Evolutionary conservation across 1,284 basidiomycete species (phyloP), one percentile per base, ranked within the genome.

Genomic region (Austropuccinia psidii): DNA sequence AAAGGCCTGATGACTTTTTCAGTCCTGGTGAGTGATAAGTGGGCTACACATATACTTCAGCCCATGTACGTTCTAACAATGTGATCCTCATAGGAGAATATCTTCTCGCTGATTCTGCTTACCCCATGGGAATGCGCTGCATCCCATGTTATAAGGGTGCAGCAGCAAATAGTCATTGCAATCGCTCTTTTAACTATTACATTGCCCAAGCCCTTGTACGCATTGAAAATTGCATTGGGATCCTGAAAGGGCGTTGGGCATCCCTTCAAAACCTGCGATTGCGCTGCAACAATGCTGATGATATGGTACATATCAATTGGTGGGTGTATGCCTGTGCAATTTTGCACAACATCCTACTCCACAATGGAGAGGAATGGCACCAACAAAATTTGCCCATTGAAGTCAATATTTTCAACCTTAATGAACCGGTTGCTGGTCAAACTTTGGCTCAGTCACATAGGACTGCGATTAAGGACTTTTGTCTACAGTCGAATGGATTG

Each of bases 221-320:
- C 11, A 67, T 52, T 9, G 50, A 54, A 31, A 47, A 67, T n/a
- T 37, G 45, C 6, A 67, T 67, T 27, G 65, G 65, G 13, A 54
- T 66, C 19, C 50, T 66, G 13, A 66, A 66, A 41, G 64, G 47
- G 11, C 31, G 64, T 4, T 66, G 64, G 64, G 64, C 64, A 45
- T 45, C n/a, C 43, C 43, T n/a, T n/a, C 43, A 45, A 31, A 7
- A 21, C 7, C 54, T 55, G 6, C 35, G 41, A 5, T 21, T 62
- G n/a, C n/a, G 6, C 5, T 4, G 27, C 2, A 9, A 29, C 2
- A 29, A 43, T 27, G 19, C 15, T 6, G 5, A 27, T 8, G 37
- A 62, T 9, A 45, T 62, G 60, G 11, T 35, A 2, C 7, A 58
- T 19, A 35, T 62, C 2, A 29, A 27, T 8, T 27, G 41, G 8